Percentiles rank a stretch among this genome's conserved stretches.
phyloP scores from a whole-genome alignment of 140 eudicot species.

The Oenanthe javanica region DNA sequence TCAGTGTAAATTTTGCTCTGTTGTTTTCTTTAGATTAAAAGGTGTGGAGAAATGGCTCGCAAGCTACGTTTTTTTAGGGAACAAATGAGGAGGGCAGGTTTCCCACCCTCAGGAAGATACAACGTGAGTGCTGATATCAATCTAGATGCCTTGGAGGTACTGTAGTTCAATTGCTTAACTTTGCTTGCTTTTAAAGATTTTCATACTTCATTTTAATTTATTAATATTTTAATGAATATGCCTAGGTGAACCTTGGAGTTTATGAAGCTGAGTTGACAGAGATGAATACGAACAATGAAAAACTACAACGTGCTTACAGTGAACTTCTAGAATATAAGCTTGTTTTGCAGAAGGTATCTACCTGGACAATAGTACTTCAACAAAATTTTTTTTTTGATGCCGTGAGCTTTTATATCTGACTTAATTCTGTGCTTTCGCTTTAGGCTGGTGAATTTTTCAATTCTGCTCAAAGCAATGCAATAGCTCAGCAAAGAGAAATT shows the following conservation, averaged over 20 bases:
- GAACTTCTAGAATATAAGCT: constrained; percentile 77
- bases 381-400: too few relatives aligned
- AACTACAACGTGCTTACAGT: constrained; percentile 58
- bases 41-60: constrained; percentile 88
- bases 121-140: constrained; percentile 23
- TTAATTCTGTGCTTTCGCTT: neutral
- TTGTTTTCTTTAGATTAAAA: constrained; percentile 44
- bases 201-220: neutral
- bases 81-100: constrained; percentile 63
- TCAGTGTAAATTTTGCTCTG: neutral
- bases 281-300: constrained; percentile 70
- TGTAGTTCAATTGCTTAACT: neutral
- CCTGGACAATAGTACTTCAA: neutral
- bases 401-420: constrained; percentile 3
- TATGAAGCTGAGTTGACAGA: constrained; percentile 69
- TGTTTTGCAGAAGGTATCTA: constrained; percentile 65
- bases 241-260: constrained; percentile 67
- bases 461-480: constrained; percentile 67
- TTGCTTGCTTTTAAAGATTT: constrained; percentile 1
- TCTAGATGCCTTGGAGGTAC: constrained; percentile 69
- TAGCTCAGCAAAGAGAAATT: constrained; percentile 56
- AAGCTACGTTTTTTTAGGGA: constrained; percentile 64
- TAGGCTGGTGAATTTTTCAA: constrained; percentile 68
- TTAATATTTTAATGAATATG: constrained; percentile 9
- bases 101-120: constrained; percentile 38